Evolutionary conservation across 257 asterid genomes (phyloP), one percentile per base, ranked within the genome.

Genomic region (Linderniella brevidens): DNA sequence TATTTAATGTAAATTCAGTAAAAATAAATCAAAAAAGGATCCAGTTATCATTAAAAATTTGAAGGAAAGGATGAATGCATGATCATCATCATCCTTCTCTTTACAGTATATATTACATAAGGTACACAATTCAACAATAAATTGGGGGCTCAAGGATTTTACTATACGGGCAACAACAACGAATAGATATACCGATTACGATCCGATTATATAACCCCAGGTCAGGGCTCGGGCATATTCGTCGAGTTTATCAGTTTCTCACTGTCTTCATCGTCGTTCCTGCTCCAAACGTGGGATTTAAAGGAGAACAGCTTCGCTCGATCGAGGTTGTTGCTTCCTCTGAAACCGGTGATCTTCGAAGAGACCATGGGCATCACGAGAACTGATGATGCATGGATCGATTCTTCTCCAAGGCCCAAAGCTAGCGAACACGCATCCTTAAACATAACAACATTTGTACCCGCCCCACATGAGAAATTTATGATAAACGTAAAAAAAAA

Each of bases 281-380:
- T 75, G 61, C 61, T 68, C 94, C 97, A 82, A 57, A 74, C 75
- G n/a, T 68, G 65, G 61, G 62, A 63, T 51, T 79, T 78, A 36
- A 61, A 65, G 48, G 84, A 62, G 63, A 75, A 77, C 15, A 75
- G 53, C 61, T 73, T 78, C 37, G 59, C 58, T 68, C 77, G 72
- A 32, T 75, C 83, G 15, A 69, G 64, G 43, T 54, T 69, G 49
- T 54, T 39, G 40, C 11, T 64, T 48, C 86, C 86, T 65, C 97
- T 75, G 65, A 87, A 87, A 32, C 97, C 97, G 4, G 72, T 87
- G 45, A 80, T 69, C 62, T 83, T 87, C 11, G 97, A 83, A 11
- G 95, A 80, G 54, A 78, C 92, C 95, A 87, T 83, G 18, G 97
- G 97, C 97, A 87, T 87, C 66, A 72, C 93, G 57, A 87, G 70